phyloP scores from a whole-genome alignment of 2,329 filamentous ascomycete species.

The Colletotrichum sp. region DNA sequence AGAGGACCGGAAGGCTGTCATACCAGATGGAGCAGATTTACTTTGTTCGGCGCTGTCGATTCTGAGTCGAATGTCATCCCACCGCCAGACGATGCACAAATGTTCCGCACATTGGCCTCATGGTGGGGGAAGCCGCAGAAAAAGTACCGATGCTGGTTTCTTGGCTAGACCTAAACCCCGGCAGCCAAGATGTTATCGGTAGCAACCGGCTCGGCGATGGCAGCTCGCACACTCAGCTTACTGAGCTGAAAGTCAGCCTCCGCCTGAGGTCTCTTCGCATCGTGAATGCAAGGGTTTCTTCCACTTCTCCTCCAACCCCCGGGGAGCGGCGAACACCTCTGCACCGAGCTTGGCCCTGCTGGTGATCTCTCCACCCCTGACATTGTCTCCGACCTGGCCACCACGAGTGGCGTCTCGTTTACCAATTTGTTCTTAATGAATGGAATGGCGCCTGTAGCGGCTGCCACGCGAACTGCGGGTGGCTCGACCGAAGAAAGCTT shows the following conservation, averaged over 20 bases:
- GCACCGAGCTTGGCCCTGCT: background rate
- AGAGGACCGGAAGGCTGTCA: background rate
- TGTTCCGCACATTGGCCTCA: background rate
- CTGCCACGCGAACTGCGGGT: background rate
- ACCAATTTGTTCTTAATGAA: background rate
- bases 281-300: background rate
- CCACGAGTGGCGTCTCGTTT: background rate
- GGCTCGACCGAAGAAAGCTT: background rate
- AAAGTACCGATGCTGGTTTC: background rate
- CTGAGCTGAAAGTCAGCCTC: background rate
- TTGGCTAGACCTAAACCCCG: background rate
- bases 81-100: background rate
- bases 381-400: background rate
- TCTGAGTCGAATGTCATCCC: background rate
- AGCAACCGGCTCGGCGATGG: conserved; percentile 1
- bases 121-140: background rate
- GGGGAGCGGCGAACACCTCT: background rate
- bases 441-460: background rate
- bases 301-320: background rate
- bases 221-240: background rate
- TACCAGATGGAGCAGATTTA: too few relatives aligned
- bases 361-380: background rate
- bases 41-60: background rate
- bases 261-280: background rate
- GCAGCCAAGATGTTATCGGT: background rate